Base-by-base conservation (phyloP, 805 yeast genomes). In the Debaryomyces castellii region DNA sequence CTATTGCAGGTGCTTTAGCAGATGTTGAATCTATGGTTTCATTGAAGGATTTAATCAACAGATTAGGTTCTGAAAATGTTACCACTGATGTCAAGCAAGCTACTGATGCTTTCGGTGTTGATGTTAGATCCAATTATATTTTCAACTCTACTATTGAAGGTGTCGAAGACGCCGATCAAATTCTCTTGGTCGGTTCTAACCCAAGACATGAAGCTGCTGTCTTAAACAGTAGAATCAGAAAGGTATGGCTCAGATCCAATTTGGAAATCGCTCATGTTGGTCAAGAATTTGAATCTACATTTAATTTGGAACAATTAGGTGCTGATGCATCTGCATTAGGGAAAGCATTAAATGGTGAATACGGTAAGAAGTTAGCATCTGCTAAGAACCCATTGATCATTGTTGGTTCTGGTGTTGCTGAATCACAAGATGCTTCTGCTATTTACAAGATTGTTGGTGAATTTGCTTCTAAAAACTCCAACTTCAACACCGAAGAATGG, bases 161-260 rank as follows among this genome's bases (percentile, higher is more conserved):
- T 38, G 77, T 88, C 52, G 94, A 87, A 64, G 85, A 82, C 48
- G 90, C 95, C 43, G 96, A 89, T 61, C 88, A 80, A 55, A 83
- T 88, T 50, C 74, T 88, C 59, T 75, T 88, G 49, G 80, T 88
- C 47, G 96, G 96, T 51, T 82, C 96, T 39, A 88, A 88, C 73
- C 95, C 96, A 48, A 80, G 96, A 62, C 89, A 79, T 62, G 96
- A 88, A 72, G 96, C 96, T 48, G 89, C 96, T 36, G 95, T 89
- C 14, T 75, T 88, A 58, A 88, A 88, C 66, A 81, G 92, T 35
- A 80, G 95, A 68, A 83, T 88, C 56, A 81, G 96, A 75, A 85
- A 82, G 64, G 82, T 78, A 49, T 88, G 92, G 94, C 73, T 88
- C 60, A 73, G 83, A 55, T 77, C 82, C 32, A 70, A 76, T 54